Evolutionary conservation across 148 eudicot genomes (phyloP), one percentile per base, ranked within the genome.

Genomic region (Silene uniflora): DNA sequence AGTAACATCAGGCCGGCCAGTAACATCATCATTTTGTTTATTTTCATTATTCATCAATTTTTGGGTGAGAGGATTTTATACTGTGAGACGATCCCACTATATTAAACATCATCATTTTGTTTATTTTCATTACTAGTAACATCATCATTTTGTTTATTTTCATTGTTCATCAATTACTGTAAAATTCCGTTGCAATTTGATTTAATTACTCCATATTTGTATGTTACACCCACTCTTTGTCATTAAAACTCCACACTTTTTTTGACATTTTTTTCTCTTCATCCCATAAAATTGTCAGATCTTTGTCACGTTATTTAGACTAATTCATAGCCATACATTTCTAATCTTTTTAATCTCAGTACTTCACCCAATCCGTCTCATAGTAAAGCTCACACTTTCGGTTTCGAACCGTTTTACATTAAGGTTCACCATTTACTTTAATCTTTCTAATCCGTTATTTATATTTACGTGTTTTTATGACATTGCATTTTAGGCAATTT

Each of bases 261-360:
- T 61, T 68, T n/a, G 23, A 21, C 42, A 14, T 58, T 22, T 70
- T 7, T 24, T n/a, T 47, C 0, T 25, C 56, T 46, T 42, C 27
- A 42, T 29, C 54, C 55, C 35, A 44, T 44, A 61, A 76, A 76
- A 22, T 58, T 67, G 67, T 16, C 47, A 46, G 73, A 76, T 72
- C 62, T 81, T 72, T 76, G 80, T 81, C 80, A 72, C 65, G 4
- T 71, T 75, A 66, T 44, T 44, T 18, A 67, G 54, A 52, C 24
- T 32, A 39, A 76, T 66, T 80, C 49, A 65, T 52, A 76, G 64
- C 80, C 83, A 72, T 72, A 76, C 62, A 81, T 72, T 66, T 22
- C 73, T 76, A 81, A 76, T 72, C 83, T 76, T 42, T 22, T 23
- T 62, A 4, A 39, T 39, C 44, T 39, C 44, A 39, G 44, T 39